Conservation (phyloP, 2,329 filamentous ascomycete species). For the Podosphaera xanthii region DNA sequence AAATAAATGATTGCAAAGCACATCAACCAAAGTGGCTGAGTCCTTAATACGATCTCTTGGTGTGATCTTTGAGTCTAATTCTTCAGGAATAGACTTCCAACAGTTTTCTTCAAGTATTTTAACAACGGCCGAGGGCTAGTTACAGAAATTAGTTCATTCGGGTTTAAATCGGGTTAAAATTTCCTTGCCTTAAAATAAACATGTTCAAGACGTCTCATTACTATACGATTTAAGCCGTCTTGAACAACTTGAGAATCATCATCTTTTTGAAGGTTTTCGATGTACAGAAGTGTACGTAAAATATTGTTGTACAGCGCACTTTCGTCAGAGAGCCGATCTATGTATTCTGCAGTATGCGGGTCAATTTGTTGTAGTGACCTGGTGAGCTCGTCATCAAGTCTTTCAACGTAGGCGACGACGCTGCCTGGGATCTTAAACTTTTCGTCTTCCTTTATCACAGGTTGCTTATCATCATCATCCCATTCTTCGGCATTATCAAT, state of each 20-base stretch:
- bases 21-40: constrained; percentile 54
- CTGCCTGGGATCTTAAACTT: constrained; percentile 83
- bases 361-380: constrained; percentile 95
- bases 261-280: constrained; percentile 56
- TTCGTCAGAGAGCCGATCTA: constrained; percentile 84
- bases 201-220: constrained; percentile 88
- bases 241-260: constrained; percentile 50
- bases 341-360: constrained; percentile 95
- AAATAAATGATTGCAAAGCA: constrained; percentile 89
- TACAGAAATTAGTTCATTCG: constrained; percentile 4
- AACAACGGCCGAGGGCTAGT: constrained; percentile 65
- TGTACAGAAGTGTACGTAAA: constrained; percentile 70
- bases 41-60: constrained; percentile 46
- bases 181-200: constrained; percentile 78
- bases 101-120: constrained; percentile 84
- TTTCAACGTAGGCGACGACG: constrained; percentile 81
- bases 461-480: constrained; percentile 95
- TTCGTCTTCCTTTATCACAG: constrained; percentile 47
- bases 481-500: constrained; percentile 88
- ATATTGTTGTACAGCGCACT: constrained; percentile 77
- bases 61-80: constrained; percentile 59
- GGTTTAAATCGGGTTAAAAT: constrained; percentile 8
- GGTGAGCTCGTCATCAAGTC: constrained; percentile 89
- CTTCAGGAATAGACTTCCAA: constrained; percentile 56
- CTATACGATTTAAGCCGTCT: constrained; percentile 73